These are phyloP conservation scores for Nemophila menziesii DNA, from an alignment of 257 asterid genomes.

Conservation along the genomic window DNA sequence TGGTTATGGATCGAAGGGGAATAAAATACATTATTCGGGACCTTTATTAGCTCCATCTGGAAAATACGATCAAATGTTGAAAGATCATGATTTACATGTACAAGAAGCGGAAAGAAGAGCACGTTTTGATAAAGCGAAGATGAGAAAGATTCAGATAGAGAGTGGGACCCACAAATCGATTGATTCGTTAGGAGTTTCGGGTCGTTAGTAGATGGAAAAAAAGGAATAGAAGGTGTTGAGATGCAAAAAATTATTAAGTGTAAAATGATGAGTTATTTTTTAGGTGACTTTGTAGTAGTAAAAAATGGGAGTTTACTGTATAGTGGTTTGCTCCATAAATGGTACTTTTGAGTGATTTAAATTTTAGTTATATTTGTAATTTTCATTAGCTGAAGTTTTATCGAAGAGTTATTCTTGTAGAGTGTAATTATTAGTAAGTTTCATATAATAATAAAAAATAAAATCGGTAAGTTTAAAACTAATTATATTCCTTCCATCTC, in stretches of 20 bases:
- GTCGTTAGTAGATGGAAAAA: slow-evolving; percentile 35
- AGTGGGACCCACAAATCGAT: slow-evolving; percentile 36
- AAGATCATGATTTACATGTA: slow-evolving; percentile 83
- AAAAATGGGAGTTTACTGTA: slow-evolving; percentile 27
- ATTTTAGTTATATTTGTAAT: neutral
- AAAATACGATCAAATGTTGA: slow-evolving; percentile 75
- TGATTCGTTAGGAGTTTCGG: slow-evolving; percentile 54
- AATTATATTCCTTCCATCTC: too few relatives aligned
- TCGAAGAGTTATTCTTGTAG: neutral
- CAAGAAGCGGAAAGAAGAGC: slow-evolving; percentile 91
- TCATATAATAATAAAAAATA: too few relatives aligned
- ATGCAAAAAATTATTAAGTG: slow-evolving; percentile 8
- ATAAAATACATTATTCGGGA: slow-evolving; percentile 86
- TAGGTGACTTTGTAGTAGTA: slow-evolving; percentile 7
- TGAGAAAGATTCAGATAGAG: slow-evolving; percentile 49
- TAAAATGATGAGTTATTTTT: slow-evolving; percentile 13
- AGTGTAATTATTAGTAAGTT: too few relatives aligned
- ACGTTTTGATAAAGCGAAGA: slow-evolving; percentile 70
- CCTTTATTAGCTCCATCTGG: slow-evolving; percentile 79
- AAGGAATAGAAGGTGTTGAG: slow-evolving; percentile 5
- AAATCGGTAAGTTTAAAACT: too few relatives aligned
- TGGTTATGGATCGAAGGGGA: slow-evolving; percentile 72
- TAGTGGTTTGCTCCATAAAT: slow-evolving; percentile 21
- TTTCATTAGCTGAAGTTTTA: neutral
- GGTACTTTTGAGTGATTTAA: slow-evolving; percentile 8